These are phyloP conservation scores for Tricholoma terreum DNA, from an alignment of 768 basidiomycete genomes.

Conservation along the genomic window DNA sequence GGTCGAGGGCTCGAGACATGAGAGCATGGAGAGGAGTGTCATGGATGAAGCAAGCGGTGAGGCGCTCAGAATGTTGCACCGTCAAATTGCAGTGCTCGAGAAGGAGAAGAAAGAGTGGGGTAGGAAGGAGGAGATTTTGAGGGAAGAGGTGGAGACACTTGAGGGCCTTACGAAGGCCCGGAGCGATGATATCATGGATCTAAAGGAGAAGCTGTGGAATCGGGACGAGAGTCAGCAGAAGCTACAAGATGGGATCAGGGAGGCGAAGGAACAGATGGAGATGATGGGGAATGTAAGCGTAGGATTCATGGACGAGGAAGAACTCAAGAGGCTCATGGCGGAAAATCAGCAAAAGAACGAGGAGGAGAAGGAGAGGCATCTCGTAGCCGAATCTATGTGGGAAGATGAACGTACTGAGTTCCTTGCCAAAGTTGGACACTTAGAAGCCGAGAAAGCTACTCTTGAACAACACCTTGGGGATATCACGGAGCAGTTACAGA, in stretches of 20 bases:
- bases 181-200: constrained; percentile 39
- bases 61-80: constrained; percentile 76
- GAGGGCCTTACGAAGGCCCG: constrained; percentile 46
- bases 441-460: constrained; percentile 42
- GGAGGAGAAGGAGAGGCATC: constrained; percentile 42
- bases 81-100: constrained; percentile 74
- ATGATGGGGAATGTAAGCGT: constrained; percentile 48
- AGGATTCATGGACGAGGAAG: constrained; percentile 41
- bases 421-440: constrained; percentile 35
- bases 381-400: constrained; percentile 41
- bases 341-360: constrained; percentile 40
- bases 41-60: constrained; percentile 83
- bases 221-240: constrained; percentile 53
- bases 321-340: constrained; percentile 36
- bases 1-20: constrained; percentile 79
- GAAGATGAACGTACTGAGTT: constrained; percentile 51
- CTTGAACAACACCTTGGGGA: constrained; percentile 44
- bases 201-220: constrained; percentile 43
- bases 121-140: constrained; percentile 39
- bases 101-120: constrained; percentile 54
- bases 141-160: constrained; percentile 46
- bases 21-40: constrained; percentile 75
- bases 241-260: constrained; percentile 50
- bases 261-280: constrained; percentile 61
- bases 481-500: constrained; percentile 36